These are phyloP conservation scores for Styphnolobium japonicum DNA, from an alignment of 306 rosid genomes.

Conservation along the genomic window DNA sequence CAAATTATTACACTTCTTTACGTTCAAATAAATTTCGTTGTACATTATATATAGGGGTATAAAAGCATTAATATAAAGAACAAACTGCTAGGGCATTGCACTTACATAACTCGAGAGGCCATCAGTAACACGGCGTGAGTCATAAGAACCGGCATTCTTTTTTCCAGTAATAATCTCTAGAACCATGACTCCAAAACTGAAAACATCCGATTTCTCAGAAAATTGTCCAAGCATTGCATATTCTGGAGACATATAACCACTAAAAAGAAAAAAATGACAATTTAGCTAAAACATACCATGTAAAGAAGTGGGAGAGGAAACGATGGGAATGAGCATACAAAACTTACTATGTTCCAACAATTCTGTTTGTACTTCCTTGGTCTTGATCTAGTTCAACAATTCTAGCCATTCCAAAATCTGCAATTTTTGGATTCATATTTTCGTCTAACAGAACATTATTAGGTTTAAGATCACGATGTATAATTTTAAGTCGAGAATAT, in stretches of 20 bases:
- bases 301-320: background rate
- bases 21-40: no score
- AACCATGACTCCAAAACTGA: constrained; percentile 29
- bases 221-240: constrained; percentile 34
- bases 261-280: background rate
- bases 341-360: constrained; percentile 49
- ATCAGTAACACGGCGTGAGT: background rate
- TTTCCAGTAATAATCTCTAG: constrained; percentile 38
- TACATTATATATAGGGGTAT: background rate
- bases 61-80: background rate
- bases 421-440: constrained; percentile 37
- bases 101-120: constrained; percentile 12
- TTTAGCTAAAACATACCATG: background rate
- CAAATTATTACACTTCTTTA: background rate
- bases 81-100: background rate
- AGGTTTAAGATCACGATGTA: constrained; percentile 42
- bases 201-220: no score
- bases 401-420: constrained; percentile 48
- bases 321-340: background rate
- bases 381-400: constrained; percentile 18
- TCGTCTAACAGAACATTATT: constrained; percentile 35
- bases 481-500: constrained; percentile 36
- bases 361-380: constrained; percentile 14
- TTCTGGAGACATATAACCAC: constrained; percentile 37
- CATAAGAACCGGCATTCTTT: background rate